Conservation (phyloP, 495 filamentous ascomycete species). For the Astrocystis sublimbata region DNA sequence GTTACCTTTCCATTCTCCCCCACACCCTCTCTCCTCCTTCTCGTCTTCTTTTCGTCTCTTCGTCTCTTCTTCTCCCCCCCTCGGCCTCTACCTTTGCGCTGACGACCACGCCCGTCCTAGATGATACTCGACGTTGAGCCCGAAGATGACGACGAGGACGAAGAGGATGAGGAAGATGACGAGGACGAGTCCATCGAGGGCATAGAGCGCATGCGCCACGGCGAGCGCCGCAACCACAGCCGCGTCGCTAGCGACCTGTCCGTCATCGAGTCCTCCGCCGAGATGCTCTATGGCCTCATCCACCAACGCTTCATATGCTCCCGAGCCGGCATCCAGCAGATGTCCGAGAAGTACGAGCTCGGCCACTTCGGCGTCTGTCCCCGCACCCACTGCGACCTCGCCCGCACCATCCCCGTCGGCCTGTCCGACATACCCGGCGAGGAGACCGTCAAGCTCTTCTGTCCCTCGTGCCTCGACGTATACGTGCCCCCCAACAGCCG, state of each 20-base stretch:
- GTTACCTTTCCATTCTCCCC: neutral
- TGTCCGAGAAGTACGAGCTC: conserved; percentile 98
- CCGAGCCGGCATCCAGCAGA: conserved; percentile 94
- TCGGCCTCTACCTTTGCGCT: conserved; percentile 18
- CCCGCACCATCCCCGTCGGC: conserved; percentile 88
- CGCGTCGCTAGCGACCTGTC: conserved; percentile 88
- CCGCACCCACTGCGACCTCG: conserved; percentile 81
- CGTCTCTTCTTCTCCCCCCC: neutral
- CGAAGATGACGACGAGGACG: conserved; percentile 90
- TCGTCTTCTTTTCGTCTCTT: neutral
- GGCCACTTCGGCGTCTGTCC: conserved; percentile 94
- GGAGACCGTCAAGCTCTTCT: conserved; percentile 98
- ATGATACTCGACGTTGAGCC: conserved; percentile 99
- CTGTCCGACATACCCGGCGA: conserved; percentile 90
- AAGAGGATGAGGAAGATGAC: conserved; percentile 74
- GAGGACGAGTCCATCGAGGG: conserved; percentile 75
- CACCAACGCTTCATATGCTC: conserved; percentile 98
- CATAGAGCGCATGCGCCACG: conserved; percentile 59
- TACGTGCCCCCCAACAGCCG: conserved; percentile 97
- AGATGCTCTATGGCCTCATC: conserved; percentile 96
- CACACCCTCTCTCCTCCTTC: neutral
- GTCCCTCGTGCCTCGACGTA: conserved; percentile 92
- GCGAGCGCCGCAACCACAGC: conserved; percentile 74
- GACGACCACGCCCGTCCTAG: conserved; percentile 50
- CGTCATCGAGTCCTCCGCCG: conserved; percentile 93